Percentiles rank a stretch among this genome's conserved stretches.
phyloP scores from a whole-genome alignment of 306 rosid species.

The Glycine soja region DNA sequence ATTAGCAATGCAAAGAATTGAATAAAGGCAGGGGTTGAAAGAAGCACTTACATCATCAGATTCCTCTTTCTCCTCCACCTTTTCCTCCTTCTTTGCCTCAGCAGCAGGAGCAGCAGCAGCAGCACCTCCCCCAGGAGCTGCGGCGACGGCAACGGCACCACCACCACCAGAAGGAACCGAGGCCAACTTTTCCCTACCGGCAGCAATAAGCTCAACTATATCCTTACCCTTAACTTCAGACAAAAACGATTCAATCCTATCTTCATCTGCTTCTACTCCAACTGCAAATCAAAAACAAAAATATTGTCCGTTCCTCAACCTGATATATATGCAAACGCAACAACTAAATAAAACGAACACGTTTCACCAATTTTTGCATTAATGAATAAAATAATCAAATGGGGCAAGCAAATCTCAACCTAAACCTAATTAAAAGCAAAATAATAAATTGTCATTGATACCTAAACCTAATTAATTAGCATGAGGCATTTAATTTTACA shows the following conservation, averaged over 20 bases:
- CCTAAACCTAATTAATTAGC: background rate
- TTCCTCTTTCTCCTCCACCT: conserved; percentile 82
- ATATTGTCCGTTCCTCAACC: background rate
- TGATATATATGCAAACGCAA: background rate
- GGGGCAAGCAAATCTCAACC: conserved; percentile 13
- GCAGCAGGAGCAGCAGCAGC: conserved; percentile 65
- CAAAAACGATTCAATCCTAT: conserved; percentile 56
- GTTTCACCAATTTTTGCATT: background rate
- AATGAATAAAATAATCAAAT: background rate
- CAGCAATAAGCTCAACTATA: conserved; percentile 75
- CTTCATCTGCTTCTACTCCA: conserved; percentile 75
- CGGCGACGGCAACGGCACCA: conserved; percentile 53
- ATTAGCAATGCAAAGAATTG: background rate
- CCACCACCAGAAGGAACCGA: conserved; percentile 79
- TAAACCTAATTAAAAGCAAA: background rate
- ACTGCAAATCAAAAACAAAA: conserved; percentile 48
- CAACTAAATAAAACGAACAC: background rate
- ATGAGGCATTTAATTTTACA: background rate
- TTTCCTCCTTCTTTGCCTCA: conserved; percentile 81
- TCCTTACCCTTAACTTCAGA: conserved; percentile 73
- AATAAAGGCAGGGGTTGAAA: background rate
- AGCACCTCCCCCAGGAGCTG: conserved; percentile 42
- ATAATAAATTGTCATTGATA: too few species aligned
- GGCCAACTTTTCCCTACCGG: conserved; percentile 76
- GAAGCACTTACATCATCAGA: conserved; percentile 72